Base-by-base conservation (phyloP, 1,284 basidiomycete species). In the Mycena sp. region DNA sequence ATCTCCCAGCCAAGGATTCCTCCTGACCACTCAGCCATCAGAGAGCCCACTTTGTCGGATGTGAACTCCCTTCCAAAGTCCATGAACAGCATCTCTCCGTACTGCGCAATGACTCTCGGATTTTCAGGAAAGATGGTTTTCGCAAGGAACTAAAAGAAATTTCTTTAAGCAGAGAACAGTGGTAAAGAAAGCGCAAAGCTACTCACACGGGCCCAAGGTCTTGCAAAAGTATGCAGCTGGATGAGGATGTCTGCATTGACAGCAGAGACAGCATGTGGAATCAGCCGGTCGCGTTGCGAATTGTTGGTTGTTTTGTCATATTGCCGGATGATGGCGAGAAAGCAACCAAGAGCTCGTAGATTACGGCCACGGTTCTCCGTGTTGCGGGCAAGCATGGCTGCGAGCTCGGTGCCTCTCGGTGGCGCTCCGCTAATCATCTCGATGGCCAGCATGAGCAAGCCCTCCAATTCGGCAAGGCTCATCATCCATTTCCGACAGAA, bases 201-300 rank as follows among this genome's bases (percentile, higher is more conserved):
- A 55, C 50, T 22, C 52, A 55, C 62, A 75, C 37, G 0, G 78
- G 69, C 81, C 69, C 81, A 80, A 0, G 78, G 79, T 0, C 78
- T 59, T 0, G 77, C 75, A 2, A 82, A 10, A 0, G 70, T 74
- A 1, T 81, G 77, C 8, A 77, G 66, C 64, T 83, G 80, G 1
- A 83, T 72, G 0, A 83, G 30, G 0, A 82, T 9, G 20, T 82
- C 74, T 0, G 76, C 68, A 0, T 69, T 75, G 3, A 83, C 34
- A 0, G 71, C 78, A 69, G 79, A 76, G 0, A 83, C 52, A 0
- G 75, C 67, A 52, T 81, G 80, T 0, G 80, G 80, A 22, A 83
- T 79, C 0, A 80, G 62, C n/a, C 78, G 80, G 46, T 83, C 79
- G 0, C 56, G 20, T 0, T 78, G 74, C 0, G 71, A 75, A 0